phyloP scores from a whole-genome alignment of 116 monocot species.

The Papilionanthe hybrid region DNA sequence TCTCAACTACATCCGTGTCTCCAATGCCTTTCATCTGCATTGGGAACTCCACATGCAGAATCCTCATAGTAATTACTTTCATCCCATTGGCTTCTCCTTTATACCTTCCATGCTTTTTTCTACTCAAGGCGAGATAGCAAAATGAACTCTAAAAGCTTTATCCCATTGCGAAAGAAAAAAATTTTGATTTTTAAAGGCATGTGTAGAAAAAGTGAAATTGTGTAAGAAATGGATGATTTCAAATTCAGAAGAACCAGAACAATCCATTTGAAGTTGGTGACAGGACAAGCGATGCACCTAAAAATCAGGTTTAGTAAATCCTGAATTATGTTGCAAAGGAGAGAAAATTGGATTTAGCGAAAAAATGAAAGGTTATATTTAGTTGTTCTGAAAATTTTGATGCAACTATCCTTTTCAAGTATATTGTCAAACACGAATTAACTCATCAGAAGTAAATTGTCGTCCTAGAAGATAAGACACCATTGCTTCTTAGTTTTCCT shows the following conservation, averaged over 20 bases:
- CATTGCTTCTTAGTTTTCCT: too few relatives aligned
- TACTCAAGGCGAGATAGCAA: background rate
- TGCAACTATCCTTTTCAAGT: too few relatives aligned
- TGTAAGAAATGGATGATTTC: background rate
- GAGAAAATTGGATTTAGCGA: too few relatives aligned
- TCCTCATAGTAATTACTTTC: background rate
- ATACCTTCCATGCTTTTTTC: background rate
- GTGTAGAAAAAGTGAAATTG: background rate
- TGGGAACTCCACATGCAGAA: conserved; percentile 11
- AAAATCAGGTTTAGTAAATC: too few relatives aligned
- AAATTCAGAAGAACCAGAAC: background rate
- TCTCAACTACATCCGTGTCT: background rate
- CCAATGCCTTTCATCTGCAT: background rate
- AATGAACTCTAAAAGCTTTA: background rate
- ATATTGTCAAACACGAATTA: too few relatives aligned
- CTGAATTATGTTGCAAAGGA: too few relatives aligned
- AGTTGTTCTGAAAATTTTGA: too few relatives aligned
- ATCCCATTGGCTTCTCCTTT: background rate
- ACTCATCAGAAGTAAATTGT: too few relatives aligned
- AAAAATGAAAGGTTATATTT: too few relatives aligned
- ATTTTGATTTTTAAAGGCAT: background rate
- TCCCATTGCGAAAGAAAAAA: background rate
- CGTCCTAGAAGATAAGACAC: too few relatives aligned
- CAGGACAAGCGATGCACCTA: too few relatives aligned
- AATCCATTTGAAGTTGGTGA: too few relatives aligned